Conservation (phyloP, 75 land plant species). For the Picea sitchensis region DNA sequence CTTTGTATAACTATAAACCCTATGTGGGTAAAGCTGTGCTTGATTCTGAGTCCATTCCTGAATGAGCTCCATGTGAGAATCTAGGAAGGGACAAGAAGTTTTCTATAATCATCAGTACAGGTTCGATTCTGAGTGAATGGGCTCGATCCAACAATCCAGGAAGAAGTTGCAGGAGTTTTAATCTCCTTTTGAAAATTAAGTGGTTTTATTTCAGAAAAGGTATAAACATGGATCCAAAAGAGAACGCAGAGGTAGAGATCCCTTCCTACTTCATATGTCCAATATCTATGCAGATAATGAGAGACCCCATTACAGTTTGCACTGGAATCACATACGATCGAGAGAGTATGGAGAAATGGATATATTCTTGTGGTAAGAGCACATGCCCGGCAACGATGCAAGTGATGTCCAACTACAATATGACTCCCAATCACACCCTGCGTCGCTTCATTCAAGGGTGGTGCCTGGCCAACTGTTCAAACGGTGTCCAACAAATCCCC, state of each 20-base stretch:
- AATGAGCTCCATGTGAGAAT: too few species aligned
- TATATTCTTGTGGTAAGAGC: slow-evolving; percentile 14
- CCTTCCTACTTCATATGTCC: slow-evolving; percentile 30
- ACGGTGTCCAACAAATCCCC: neutral
- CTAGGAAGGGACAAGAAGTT: too few species aligned
- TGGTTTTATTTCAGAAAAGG: neutral
- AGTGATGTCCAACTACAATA: slow-evolving; percentile 7
- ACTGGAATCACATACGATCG: slow-evolving; percentile 40
- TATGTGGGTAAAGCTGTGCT: too few species aligned
- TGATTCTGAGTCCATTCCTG: too few species aligned
- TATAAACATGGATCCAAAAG: neutral
- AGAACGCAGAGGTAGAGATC: neutral
- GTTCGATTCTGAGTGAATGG: too few species aligned
- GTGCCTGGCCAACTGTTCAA: slow-evolving; percentile 7
- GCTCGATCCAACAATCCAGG: too few species aligned
- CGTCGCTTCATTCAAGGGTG: slow-evolving; percentile 22
- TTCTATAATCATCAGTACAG: too few species aligned
- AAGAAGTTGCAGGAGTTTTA: too few species aligned
- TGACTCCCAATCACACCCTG: slow-evolving; percentile 22
- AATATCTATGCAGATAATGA: slow-evolving; percentile 29
- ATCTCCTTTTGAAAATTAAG: too few species aligned
- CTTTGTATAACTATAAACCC: too few species aligned
- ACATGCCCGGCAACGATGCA: slow-evolving; percentile 26
- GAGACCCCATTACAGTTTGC: slow-evolving; percentile 31
- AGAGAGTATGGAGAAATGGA: slow-evolving; percentile 19